These are phyloP conservation scores for Trametes elegans DNA, from an alignment of 768 basidiomycete genomes.

Conservation along the genomic window DNA sequence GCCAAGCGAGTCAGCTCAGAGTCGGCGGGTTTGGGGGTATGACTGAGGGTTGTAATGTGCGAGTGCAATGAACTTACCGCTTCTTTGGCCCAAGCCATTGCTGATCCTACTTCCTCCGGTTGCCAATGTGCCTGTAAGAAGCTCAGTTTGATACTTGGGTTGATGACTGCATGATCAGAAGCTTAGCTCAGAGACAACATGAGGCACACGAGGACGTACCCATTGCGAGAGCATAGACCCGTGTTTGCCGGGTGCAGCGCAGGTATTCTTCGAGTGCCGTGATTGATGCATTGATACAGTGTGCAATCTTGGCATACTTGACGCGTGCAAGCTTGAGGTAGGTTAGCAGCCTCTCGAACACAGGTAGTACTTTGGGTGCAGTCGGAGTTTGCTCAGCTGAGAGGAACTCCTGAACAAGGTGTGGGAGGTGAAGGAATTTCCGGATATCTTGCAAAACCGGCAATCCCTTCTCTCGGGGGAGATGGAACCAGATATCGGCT, in stretches of 20 bases:
- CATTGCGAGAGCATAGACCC: not conserved
- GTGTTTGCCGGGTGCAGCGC: not conserved
- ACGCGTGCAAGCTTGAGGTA: not conserved
- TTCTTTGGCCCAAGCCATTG: not conserved
- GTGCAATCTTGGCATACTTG: not conserved
- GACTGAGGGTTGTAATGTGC: not conserved
- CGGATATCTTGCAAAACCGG: too few species aligned
- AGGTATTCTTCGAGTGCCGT: not conserved
- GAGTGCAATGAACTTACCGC: not conserved
- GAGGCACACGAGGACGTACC: not conserved
- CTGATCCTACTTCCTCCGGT: not conserved
- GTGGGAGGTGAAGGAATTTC: too few species aligned
- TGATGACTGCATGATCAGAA: not conserved
- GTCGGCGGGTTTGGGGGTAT: too few species aligned
- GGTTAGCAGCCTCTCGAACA: constrained; percentile 33
- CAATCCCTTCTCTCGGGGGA: too few species aligned
- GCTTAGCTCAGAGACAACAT: not conserved
- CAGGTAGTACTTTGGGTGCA: constrained; percentile 31
- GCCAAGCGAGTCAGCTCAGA: not conserved
- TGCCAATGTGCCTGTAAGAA: not conserved
- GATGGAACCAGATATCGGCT: too few species aligned
- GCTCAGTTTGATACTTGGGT: not conserved
- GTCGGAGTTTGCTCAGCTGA: constrained; percentile 16
- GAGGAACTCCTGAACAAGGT: too few species aligned
- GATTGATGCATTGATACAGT: not conserved